Conservation (phyloP, 2,329 filamentous ascomycete genomes). For the Nothophaeocryptopus gaeumannii region DNA sequence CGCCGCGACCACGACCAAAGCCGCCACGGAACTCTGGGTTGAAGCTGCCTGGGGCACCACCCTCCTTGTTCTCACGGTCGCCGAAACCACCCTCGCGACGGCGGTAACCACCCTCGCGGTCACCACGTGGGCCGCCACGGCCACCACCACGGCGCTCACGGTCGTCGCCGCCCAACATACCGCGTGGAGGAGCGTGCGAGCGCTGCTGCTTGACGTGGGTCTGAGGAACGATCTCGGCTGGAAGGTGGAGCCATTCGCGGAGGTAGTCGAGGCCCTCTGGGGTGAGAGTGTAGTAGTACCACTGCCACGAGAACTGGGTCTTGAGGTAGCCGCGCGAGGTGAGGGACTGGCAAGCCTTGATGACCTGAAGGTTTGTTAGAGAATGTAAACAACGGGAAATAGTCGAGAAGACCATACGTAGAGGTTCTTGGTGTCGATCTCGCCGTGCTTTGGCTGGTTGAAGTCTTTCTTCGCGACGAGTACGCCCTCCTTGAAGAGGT, state of each 20-base stretch:
- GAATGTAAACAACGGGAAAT: neutral
- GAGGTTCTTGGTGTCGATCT: conserved; percentile 99
- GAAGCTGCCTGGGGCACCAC: conserved; percentile 79
- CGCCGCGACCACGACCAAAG: conserved; percentile 66
- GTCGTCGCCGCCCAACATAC: conserved; percentile 86
- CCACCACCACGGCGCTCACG: conserved; percentile 74
- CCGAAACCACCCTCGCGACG: conserved; percentile 25
- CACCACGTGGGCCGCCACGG: conserved; percentile 70
- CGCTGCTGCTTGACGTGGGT: conserved; percentile 99
- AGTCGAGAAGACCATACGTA: conserved; percentile 54
- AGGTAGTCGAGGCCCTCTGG: conserved; percentile 99
- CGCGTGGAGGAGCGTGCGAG: conserved; percentile 94
- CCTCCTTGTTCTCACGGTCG: conserved; percentile 88
- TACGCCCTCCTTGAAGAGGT: conserved; percentile 82
- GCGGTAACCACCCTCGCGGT: conserved; percentile 65
- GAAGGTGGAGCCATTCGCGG: conserved; percentile 99
- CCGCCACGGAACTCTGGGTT: conserved; percentile 75
- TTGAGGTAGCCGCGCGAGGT: conserved; percentile 98
- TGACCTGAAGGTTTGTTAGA: conserved; percentile 53
- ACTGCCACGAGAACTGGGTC: conserved; percentile 99
- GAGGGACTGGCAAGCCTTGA: conserved; percentile 98
- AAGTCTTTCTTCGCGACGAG: conserved; percentile 99
- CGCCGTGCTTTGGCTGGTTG: conserved; percentile 95
- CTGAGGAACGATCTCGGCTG: conserved; percentile 97
- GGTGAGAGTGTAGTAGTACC: conserved; percentile 99